These are phyloP conservation scores for Hymenoscyphus scutula DNA, from an alignment of 2,329 filamentous ascomycete genomes.

Conservation along the genomic window DNA sequence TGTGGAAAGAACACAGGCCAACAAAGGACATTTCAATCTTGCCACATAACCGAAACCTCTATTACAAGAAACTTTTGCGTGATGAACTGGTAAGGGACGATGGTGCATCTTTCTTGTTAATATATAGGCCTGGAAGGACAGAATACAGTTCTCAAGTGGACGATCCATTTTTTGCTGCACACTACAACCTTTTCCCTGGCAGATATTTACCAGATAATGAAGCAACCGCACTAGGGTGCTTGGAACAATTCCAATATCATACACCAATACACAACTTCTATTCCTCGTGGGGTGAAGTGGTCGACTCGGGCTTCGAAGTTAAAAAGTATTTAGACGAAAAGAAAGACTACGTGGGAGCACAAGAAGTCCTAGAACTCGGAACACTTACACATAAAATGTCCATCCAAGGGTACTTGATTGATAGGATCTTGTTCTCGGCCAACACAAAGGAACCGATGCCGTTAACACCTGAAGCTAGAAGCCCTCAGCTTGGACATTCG, in stretches of 20 bases:
- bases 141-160: not conserved
- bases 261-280: not conserved
- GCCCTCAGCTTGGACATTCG: too few species aligned
- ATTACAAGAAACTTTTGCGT: not conserved
- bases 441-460: too few species aligned
- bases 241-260: slow-evolving; percentile 8
- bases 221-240: slow-evolving; percentile 6
- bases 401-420: not conserved
- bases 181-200: too few species aligned
- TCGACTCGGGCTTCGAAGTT: not conserved
- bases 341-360: not conserved
- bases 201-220: slow-evolving; percentile 5
- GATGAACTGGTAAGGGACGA: not conserved
- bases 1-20: too few species aligned
- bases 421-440: too few species aligned
- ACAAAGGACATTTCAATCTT: not conserved
- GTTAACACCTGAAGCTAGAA: too few species aligned
- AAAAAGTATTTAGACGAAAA: not conserved
- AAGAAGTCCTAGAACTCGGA: not conserved
- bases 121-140: not conserved
- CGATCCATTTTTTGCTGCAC: slow-evolving; percentile 3
- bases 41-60: too few species aligned
- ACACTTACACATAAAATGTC: not conserved
- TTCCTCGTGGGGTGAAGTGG: not conserved
- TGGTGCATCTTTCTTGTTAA: not conserved